Conservation (phyloP, 805 yeast species). For the Yamadazyma sp. region DNA sequence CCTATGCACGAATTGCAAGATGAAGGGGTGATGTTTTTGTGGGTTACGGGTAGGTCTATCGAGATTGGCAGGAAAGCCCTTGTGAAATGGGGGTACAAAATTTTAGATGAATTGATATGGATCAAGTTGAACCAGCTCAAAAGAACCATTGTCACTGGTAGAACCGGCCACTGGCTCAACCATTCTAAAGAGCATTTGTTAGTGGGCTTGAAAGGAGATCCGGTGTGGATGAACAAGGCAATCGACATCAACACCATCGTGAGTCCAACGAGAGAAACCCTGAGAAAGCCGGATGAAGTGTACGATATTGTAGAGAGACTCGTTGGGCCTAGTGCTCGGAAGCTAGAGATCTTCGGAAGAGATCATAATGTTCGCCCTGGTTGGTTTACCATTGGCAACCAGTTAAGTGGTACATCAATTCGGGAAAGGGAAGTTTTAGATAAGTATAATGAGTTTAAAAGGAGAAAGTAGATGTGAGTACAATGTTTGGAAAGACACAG, state of each 20-base stretch:
- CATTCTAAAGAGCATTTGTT: constrained; percentile 90
- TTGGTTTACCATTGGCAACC: constrained; percentile 88
- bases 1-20: constrained; percentile 71
- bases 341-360: constrained; percentile 87
- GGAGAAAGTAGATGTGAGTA: too few species aligned
- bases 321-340: constrained; percentile 74
- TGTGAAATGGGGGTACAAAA: constrained; percentile 76
- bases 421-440: constrained; percentile 56
- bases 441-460: constrained; percentile 32
- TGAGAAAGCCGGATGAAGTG: constrained; percentile 86
- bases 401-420: constrained; percentile 58
- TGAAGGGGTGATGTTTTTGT: constrained; percentile 78
- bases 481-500: too few species aligned
- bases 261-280: constrained; percentile 82
- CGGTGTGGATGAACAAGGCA: constrained; percentile 64
- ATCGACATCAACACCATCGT: constrained; percentile 78
- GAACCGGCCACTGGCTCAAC: constrained; percentile 97
- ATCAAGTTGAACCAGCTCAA: constrained; percentile 84
- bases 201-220: constrained; percentile 81
- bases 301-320: constrained; percentile 83
- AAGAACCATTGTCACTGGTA: constrained; percentile 88
- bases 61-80: constrained; percentile 83
- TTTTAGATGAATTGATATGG: constrained; percentile 85
- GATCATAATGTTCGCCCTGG: constrained; percentile 85
- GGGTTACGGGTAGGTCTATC: constrained; percentile 96